Base-by-base conservation (phyloP, 1,284 basidiomycete species). In the Phylloporus gajari region DNA sequence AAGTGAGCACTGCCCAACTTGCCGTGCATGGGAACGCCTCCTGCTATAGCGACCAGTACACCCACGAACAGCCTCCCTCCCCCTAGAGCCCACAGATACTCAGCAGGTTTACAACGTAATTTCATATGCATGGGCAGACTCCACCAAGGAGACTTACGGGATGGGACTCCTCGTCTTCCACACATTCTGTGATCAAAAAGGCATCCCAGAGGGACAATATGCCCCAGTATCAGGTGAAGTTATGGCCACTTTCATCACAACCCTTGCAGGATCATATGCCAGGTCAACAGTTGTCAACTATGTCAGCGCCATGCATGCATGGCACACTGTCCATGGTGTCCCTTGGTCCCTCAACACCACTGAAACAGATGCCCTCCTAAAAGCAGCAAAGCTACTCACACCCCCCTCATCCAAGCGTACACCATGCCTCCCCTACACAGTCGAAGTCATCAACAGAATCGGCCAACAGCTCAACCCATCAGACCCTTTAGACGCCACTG, bases 141-240 rank as follows among this genome's bases (percentile, higher is more conserved):
- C 42, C 12, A 65, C 53, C 3, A 38, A 23, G 13, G 62, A 59
- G n/a, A 56, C 53, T 3, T 69, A 69, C 5, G 17, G 67, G 1
- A 30, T 38, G 9, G 60, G 67, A 53, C 46, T 6, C 46, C 58
- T 21, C n/a, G n/a, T n/a, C n/a, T n/a, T n/a, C n/a, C n/a, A n/a
- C n/a, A n/a, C n/a, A n/a, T n/a, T n/a, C n/a, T 68, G 68, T 7
- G 51, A 68, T 21, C 6, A 30, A 7, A 68, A 64, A 19, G 23
- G 8, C 3, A 27, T 64, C 0, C 62, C 62, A 1, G 61, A 69
- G 8, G 12, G 44, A 6, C 15, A 44, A 12, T 11, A 15, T 4
- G 53, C 62, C 1, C 68, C 68, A 21, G 61, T 30, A 0, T 17
- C 21, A 0, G 1, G 8, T 0, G 42, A 69, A 1, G 19, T 69